Conservation (phyloP, 768 basidiomycete genomes). For the Mycena haematopus region DNA sequence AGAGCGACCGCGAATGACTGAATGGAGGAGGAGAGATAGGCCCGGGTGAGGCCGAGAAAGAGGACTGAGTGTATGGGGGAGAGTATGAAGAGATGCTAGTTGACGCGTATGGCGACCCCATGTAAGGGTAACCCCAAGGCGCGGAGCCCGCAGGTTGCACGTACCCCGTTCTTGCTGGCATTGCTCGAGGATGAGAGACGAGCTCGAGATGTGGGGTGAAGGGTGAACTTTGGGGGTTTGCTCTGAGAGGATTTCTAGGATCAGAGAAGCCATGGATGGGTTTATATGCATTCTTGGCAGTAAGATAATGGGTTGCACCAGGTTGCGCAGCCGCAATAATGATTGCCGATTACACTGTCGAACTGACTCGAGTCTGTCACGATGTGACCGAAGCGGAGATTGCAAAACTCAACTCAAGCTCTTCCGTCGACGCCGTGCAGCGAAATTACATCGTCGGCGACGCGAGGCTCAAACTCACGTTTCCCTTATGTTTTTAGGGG, state of each 20-base stretch:
- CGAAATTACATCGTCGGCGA: neutral
- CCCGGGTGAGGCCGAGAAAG: slow-evolving; percentile 21
- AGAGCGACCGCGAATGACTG: slow-evolving; percentile 22
- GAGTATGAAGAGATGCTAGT: slow-evolving; percentile 9
- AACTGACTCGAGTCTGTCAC: neutral
- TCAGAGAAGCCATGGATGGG: neutral
- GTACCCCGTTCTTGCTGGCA: slow-evolving; percentile 24
- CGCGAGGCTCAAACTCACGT: neutral
- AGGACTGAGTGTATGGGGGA: slow-evolving; percentile 22
- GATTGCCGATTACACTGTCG: neutral
- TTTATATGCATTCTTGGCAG: slow-evolving; percentile 15
- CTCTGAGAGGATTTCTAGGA: neutral
- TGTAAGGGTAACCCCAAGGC: slow-evolving; percentile 8
- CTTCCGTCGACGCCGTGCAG: neutral
- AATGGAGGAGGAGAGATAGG: slow-evolving; percentile 29
- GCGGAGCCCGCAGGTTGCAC: slow-evolving; percentile 18
- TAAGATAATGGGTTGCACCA: neutral
- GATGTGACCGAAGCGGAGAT: neutral
- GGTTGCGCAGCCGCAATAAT: slow-evolving; percentile 7
- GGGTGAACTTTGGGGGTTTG: neutral
- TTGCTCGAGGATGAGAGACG: slow-evolving; percentile 2
- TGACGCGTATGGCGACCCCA: slow-evolving; percentile 8
- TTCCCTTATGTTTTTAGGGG: neutral
- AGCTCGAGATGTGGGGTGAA: neutral
- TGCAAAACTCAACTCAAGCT: neutral